Conservation (phyloP, 805 yeast genomes). For the Peterozyma toletana region DNA sequence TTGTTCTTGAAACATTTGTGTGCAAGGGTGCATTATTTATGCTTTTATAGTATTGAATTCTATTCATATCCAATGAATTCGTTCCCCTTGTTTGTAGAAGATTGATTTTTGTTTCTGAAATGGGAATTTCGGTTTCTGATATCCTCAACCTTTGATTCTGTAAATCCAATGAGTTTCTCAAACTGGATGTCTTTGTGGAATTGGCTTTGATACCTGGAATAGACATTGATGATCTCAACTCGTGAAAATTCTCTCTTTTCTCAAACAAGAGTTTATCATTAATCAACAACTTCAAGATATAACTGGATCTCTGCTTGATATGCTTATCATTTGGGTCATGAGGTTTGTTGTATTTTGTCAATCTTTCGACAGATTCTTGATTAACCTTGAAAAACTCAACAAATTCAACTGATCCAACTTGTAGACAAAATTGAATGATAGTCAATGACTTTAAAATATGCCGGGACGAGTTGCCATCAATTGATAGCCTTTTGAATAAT, state of each 20-base stretch:
- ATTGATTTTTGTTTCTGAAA: neutral
- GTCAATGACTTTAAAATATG: conserved; percentile 44
- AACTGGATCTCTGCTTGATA: conserved; percentile 29
- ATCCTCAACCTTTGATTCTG: neutral
- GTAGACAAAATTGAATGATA: conserved; percentile 40
- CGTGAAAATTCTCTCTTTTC: conserved; percentile 34
- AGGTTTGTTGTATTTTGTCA: conserved; percentile 17
- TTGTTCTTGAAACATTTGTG: conserved; percentile 1
- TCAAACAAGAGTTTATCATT: conserved; percentile 25
- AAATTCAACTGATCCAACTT: conserved; percentile 47
- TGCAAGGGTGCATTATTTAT: neutral
- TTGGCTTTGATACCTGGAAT: conserved; percentile 23
- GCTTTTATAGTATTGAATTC: conserved; percentile 2
- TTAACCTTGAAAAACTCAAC: conserved; percentile 38
- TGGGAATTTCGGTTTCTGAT: neutral
- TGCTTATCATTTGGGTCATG: conserved; percentile 16
- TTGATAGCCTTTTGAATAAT: conserved; percentile 31
- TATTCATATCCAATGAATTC: conserved; percentile 4
- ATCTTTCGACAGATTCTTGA: conserved; percentile 20
- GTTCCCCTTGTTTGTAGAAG: neutral
- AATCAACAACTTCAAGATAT: conserved; percentile 22
- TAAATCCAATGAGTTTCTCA: conserved; percentile 7
- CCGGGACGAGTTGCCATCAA: conserved; percentile 23
- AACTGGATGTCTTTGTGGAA: neutral
- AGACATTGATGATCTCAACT: conserved; percentile 32